Evolutionary conservation across 805 yeast genomes (phyloP).

Genomic region (Candida tibetensis): DNA sequence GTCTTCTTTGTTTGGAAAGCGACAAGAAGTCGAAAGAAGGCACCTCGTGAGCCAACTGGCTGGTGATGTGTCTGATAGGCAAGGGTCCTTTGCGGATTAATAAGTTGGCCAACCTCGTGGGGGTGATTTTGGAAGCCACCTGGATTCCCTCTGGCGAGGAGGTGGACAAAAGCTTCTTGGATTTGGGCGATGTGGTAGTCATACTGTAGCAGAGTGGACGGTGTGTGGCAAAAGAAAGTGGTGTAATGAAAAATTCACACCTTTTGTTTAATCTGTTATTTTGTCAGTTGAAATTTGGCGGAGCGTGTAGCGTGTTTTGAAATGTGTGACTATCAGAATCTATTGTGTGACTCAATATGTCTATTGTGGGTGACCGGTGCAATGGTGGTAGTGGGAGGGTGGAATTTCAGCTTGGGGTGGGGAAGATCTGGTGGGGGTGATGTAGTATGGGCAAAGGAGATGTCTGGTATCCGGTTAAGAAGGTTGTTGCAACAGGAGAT

Average conservation of each 20-base stretch:
- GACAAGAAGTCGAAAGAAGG: constrained; percentile 78
- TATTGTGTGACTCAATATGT: background rate
- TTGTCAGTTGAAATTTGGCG: background rate
- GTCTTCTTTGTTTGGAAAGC: constrained; percentile 82
- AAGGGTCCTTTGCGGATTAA: constrained; percentile 76
- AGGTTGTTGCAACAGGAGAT: no score
- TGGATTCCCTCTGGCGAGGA: constrained; percentile 86
- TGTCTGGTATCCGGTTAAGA: no score
- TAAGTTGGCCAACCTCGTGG: constrained; percentile 68
- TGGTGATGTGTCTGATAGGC: constrained; percentile 86
- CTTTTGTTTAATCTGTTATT: no score
- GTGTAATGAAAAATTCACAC: no score
- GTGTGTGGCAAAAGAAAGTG: no score
- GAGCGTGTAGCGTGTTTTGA: constrained; percentile 2
- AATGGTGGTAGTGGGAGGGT: no score
- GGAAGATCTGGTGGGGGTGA: no score
- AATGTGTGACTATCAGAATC: background rate
- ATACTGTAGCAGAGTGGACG: background rate
- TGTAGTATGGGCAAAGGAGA: no score
- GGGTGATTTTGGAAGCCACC: constrained; percentile 82
- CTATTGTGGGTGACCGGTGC: background rate
- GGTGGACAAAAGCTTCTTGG: constrained; percentile 50
- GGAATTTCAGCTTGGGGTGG: no score
- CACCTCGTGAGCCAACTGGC: constrained; percentile 69
- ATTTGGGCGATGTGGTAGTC: background rate